phyloP scores from a whole-genome alignment of 768 basidiomycete genomes.

The Boletus sp. region DNA sequence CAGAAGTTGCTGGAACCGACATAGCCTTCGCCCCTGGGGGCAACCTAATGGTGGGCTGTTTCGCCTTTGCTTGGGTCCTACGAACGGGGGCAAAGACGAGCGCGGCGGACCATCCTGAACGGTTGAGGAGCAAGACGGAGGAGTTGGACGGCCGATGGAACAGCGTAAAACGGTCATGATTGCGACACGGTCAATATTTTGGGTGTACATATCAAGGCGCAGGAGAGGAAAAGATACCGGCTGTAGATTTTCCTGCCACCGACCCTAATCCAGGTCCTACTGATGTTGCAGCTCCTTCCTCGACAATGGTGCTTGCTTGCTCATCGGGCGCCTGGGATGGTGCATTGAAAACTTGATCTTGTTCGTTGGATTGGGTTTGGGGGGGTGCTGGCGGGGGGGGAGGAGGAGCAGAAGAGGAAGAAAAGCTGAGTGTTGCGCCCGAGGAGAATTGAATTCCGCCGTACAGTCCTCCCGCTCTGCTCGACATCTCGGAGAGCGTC shows the following conservation, averaged over 20 bases:
- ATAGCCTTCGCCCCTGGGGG: slow-evolving; percentile 58
- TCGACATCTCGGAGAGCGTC: slow-evolving; percentile 53
- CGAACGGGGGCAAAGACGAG: slow-evolving; percentile 87
- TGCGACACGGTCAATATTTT: slow-evolving; percentile 38
- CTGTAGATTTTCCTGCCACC: slow-evolving; percentile 48
- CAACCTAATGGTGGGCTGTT: slow-evolving; percentile 39
- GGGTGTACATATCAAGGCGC: slow-evolving; percentile 36
- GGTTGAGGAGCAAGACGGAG: not conserved
- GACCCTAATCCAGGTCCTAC: slow-evolving; percentile 30
- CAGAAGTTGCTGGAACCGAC: slow-evolving; percentile 36
- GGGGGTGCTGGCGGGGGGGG: slow-evolving; percentile 20
- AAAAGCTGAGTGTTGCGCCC: slow-evolving; percentile 50
- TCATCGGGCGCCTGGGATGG: slow-evolving; percentile 24
- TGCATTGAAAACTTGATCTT: slow-evolving; percentile 16
- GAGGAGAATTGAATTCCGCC: slow-evolving; percentile 86
- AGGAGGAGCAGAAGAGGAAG: slow-evolving; percentile 38
- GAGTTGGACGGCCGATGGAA: slow-evolving; percentile 1
- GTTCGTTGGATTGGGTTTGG: slow-evolving; percentile 20
- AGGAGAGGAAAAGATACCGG: slow-evolving; percentile 52
- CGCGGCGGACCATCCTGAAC: slow-evolving; percentile 80
- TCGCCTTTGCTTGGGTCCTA: slow-evolving; percentile 59
- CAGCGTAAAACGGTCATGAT: slow-evolving; percentile 31
- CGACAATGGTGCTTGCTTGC: slow-evolving; percentile 25
- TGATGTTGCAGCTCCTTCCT: slow-evolving; percentile 25
- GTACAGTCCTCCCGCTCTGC: slow-evolving; percentile 81